Conservation (phyloP, 345 rosid genomes). For the Litchi chinensis region DNA sequence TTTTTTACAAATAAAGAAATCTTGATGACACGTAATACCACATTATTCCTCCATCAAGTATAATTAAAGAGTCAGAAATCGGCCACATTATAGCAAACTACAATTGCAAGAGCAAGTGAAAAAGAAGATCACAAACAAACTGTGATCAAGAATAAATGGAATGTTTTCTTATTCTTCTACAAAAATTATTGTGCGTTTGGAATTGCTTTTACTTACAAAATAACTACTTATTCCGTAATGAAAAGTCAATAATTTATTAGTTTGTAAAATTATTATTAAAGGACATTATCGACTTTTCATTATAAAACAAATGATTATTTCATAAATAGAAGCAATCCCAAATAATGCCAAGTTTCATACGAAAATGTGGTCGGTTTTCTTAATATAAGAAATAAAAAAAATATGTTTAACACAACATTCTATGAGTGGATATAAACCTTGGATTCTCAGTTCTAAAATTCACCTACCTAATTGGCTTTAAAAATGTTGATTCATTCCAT, state of each 20-base stretch:
- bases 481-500: neutral
- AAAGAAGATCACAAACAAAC: neutral
- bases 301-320: too few relatives aligned
- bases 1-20: too few relatives aligned
- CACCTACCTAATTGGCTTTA: neutral
- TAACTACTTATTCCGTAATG: too few relatives aligned
- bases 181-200: neutral
- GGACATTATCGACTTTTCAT: too few relatives aligned
- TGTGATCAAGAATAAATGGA: neutral
- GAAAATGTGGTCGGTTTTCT: neutral
- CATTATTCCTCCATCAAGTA: too few relatives aligned
- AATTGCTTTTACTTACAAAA: too few relatives aligned
- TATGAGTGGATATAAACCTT: neutral
- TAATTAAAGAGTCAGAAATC: neutral
- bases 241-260: too few relatives aligned
- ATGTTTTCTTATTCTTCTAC: neutral
- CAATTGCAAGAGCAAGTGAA: neutral
- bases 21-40: too few relatives aligned
- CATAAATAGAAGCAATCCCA: too few relatives aligned
- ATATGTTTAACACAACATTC: neutral
- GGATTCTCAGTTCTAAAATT: conserved; percentile 6
- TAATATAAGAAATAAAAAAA: neutral
- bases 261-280: too few relatives aligned
- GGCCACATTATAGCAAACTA: neutral
- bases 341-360: neutral